Percentiles rank a stretch among this genome's conserved stretches.
These are phyloP conservation scores for Paspalum vaginatum DNA, from an alignment of 176 grass and related monocot species.

Conservation along the genomic window DNA sequence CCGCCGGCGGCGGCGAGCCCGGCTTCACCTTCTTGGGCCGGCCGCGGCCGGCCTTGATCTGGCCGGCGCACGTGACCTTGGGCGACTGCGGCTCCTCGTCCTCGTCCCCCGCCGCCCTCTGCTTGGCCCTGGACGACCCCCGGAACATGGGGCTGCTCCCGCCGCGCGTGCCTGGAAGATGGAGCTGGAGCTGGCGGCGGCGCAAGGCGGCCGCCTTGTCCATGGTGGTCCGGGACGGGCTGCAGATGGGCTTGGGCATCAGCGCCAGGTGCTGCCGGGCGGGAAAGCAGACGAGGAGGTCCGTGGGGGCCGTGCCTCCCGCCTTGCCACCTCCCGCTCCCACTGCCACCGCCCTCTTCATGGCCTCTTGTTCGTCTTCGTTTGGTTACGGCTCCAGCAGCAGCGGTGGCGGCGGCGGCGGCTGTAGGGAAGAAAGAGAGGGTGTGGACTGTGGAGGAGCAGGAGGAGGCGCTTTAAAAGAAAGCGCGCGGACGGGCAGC, in stretches of 20 bases:
- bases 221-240: constrained; percentile 61
- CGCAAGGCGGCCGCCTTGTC: constrained; percentile 61
- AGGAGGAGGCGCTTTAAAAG: constrained; percentile 48
- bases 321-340: neutral
- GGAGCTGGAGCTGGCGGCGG: constrained; percentile 36
- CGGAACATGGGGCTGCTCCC: constrained; percentile 69
- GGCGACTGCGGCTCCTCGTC: constrained; percentile 70
- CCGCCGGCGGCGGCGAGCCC: neutral
- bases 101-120: constrained; percentile 14
- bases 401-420: neutral
- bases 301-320: constrained; percentile 44
- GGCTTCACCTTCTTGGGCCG: constrained; percentile 51
- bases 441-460: neutral
- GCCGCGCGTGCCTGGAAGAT: constrained; percentile 9
- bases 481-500: constrained; percentile 36
- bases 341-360: constrained; percentile 33
- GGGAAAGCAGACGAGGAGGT: constrained; percentile 84
- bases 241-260: constrained; percentile 78
- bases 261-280: constrained; percentile 68
- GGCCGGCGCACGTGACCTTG: constrained; percentile 86
- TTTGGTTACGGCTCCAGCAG: too few species aligned
- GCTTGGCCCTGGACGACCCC: constrained; percentile 39
- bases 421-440: constrained; percentile 16
- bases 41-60: constrained; percentile 60
- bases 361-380: too few species aligned